phyloP scores from a whole-genome alignment of 345 rosid species.

The Excoecaria cochinchinensis region DNA sequence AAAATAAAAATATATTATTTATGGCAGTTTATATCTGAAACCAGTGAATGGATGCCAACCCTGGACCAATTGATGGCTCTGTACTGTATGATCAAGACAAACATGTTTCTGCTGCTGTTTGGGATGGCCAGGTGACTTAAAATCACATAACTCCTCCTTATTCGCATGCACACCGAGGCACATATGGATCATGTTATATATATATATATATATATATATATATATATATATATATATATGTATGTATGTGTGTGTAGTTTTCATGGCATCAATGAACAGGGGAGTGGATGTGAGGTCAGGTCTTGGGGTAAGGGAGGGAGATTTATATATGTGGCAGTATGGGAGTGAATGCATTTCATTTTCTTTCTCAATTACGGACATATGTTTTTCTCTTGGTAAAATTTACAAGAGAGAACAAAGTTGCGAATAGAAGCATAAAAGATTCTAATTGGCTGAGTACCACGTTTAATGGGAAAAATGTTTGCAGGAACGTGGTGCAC shows the following conservation, averaged over 20 bases:
- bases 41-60: constrained; percentile 59
- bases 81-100: constrained; percentile 36
- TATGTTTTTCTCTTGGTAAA: not conserved
- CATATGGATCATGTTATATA: no score
- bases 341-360: not conserved
- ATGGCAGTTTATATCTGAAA: not conserved
- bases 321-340: not conserved
- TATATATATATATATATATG: no score
- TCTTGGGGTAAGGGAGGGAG: not conserved
- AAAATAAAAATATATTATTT: not conserved
- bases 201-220: no score
- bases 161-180: not conserved
- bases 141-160: not conserved
- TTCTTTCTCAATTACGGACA: not conserved
- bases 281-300: not conserved
- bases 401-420: not conserved
- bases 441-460: not conserved
- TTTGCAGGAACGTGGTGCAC: constrained; percentile 90
- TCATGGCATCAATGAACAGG: not conserved
- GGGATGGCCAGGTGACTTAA: constrained; percentile 34
- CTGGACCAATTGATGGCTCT: constrained; percentile 62
- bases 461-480: not conserved
- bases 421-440: not conserved
- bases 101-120: constrained; percentile 34
- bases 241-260: not conserved